phyloP scores from a whole-genome alignment of 1,139 yeast species.

The Entelexis paramagnoliae region DNA sequence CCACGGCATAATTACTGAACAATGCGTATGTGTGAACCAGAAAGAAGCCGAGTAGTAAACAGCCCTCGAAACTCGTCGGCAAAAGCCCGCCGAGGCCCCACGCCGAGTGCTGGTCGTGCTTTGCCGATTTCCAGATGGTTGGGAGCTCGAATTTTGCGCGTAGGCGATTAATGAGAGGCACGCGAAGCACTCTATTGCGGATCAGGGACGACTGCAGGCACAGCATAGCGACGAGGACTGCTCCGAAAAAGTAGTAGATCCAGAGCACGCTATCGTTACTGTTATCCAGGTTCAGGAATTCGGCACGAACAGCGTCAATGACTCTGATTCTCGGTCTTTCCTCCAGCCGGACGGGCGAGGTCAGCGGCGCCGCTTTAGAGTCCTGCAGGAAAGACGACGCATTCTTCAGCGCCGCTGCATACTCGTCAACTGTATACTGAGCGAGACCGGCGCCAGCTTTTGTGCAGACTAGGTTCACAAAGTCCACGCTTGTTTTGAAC shows the following conservation, averaged over 20 bases:
- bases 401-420: background rate
- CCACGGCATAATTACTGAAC: constrained; percentile 11
- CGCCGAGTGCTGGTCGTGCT: constrained; percentile 6
- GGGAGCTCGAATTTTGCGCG: constrained; percentile 8
- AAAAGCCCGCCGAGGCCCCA: constrained; percentile 17
- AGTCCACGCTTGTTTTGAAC: background rate
- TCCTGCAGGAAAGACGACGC: constrained; percentile 9
- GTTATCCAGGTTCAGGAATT: constrained; percentile 14
- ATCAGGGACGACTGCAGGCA: background rate
- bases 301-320: constrained; percentile 13
- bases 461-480: constrained; percentile 9
- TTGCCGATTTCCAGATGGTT: constrained; percentile 6
- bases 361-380: background rate
- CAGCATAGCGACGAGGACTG: background rate
- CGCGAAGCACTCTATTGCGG: background rate
- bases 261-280: constrained; percentile 14
- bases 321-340: background rate
- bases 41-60: constrained; percentile 4
- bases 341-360: constrained; percentile 7
- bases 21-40: constrained; percentile 13
- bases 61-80: constrained; percentile 12
- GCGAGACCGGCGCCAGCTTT: constrained; percentile 14
- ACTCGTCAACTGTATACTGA: background rate
- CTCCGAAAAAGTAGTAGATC: constrained; percentile 12
- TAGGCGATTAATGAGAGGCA: background rate